Evolutionary conservation across 768 basidiomycete genomes (phyloP), one percentile per base, ranked within the genome.

Genomic region (Pulveroboletus sp.): DNA sequence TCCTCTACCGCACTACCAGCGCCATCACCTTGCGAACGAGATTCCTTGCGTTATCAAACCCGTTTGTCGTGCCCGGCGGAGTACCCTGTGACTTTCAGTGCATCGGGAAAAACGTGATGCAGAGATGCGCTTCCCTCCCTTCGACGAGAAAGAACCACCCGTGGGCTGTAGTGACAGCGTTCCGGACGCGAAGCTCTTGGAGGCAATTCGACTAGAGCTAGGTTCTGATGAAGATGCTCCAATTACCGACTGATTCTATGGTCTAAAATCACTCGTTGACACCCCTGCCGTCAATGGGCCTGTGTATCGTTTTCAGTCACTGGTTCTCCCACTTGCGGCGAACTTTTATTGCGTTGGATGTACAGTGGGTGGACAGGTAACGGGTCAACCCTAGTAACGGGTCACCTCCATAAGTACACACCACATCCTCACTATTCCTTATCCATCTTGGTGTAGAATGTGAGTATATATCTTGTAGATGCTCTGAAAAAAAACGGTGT

Each of bases 81-180:
- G n/a, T n/a, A n/a, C n/a, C n/a, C n/a, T n/a, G n/a, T 99, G 96
- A 96, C 76, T 99, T 39, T 95, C 96, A 9, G 98, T 99, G 96
- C 80, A 95, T 53, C 76, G 96, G 53, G 96, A 99, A 73, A 99
- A 99, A 76, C 82, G 96, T 50, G 96, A 99, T 68, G 96, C 66
- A 77, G 95, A 51, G 95, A 99, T 70, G 93, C 84, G 95, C 21
- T 99, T 98, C 73, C 96, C 96, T 21, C 96, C 95, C 0, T 99
- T 98, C 65, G 96, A 99, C 65, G 96, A 98, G 64, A 95, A 99
- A 72, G 96, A 99, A 62, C 96, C 96, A 8, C 96, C 96, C 3
- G 79, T 97, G 68, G 96, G 98, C 66, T 99, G 98, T 62, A 96
- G 96, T 47, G 96, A 99, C 76, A 99, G 98, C 68, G 88, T 99